Evolutionary conservation across 2,329 filamentous ascomycete genomes (phyloP), one percentile per base, ranked within the genome.

Genomic region (Scytalidium lignicola): DNA sequence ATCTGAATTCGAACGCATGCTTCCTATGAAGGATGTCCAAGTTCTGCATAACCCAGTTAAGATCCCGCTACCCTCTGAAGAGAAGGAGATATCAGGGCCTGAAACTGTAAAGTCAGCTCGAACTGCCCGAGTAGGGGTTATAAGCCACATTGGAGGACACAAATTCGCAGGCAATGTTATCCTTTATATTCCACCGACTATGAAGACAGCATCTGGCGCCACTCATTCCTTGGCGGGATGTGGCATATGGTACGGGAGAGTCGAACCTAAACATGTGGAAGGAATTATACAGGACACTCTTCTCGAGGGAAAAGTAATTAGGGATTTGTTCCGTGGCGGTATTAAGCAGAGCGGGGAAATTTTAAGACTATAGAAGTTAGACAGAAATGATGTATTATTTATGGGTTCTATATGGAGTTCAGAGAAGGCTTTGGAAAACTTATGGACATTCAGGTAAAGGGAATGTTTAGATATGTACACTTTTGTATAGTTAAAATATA

Each of bases 161-260:
- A 91, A 90, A 65, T 92, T 85, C 64, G 89, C 89, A 0, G 89
- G 89, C 1, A 95, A 95, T 65, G 79, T 92, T 29, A 90, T 93
- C 43, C 68, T 93, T 1, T 93, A 93, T 60, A 65, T 93, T 4
- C 88, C 89, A 3, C 85, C 83, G 0, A 62, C 61, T 0, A 51
- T 72, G 53, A 71, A 63, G 52, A 65, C 63, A 2, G 57, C 50
- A 23, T 69, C 67, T 3, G 75, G 73, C 3, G 55, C 67, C 53
- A 53, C 57, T 9, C 81, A 88, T 62, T 74, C 79, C 3, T 66
- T 91, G 45, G 80, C 79, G 1, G 87, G 88, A 0, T 80, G 80
- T 59, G 88, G 88, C 1, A 78, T 93, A 2, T 93, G 88, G 88
- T 93, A 93, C 65, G 88, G 88, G 0, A 72, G 88, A 39, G 84